Evolutionary conservation across 345 rosid species (phyloP), one percentile per base, ranked within the genome.

Genomic region (Citropsis articulata): DNA sequence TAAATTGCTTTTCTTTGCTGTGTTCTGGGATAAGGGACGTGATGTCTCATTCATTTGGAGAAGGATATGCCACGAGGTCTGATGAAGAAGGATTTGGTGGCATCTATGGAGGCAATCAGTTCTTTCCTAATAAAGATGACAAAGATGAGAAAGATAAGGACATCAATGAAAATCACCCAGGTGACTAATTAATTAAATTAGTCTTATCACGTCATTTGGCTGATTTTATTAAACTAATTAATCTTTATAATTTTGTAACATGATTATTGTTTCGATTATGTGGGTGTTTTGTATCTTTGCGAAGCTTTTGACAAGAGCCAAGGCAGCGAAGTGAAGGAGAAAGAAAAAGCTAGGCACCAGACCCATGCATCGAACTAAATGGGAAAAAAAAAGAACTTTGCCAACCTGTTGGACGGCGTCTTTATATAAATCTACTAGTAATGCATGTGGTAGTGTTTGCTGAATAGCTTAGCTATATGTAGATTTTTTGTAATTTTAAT

Each of bases 51-150:
- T 90, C 97, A 21, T 93, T 63, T 76, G 98, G 98, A 55, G 98
- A 91, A 73, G 95, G 89, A 48, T 94, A 94, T 77, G 67, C 95
- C 0, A 89, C 95, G 16, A 91, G 97, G 85, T 76, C 87, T 7
- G 93, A 94, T 38, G 95, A 94, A 73, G 98, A 94, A 87, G 98
- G 97, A 14, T 92, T 90, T 66, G 97, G 98, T 30, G 97, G 97
- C 61, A 85, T 66, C 59, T 86, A 86, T 72, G 91, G 95, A 33
- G 88, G 90, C 53, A 91, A 90, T 40, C 86, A 88, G 19, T 68
- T 85, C 1, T 7, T 61, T 45, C 50, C 18, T 48, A 53, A 69
- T n/a, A 71, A 87, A 21, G 67, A 63, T 31, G 65, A 80, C 6
- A 60, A 87, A 21, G 67, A 63, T 31, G 65, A 80, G 7, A 60